These are phyloP conservation scores for Coemansia sp. DNA, from an alignment of 371 early-diverging fungal genomes.

Conservation along the genomic window DNA sequence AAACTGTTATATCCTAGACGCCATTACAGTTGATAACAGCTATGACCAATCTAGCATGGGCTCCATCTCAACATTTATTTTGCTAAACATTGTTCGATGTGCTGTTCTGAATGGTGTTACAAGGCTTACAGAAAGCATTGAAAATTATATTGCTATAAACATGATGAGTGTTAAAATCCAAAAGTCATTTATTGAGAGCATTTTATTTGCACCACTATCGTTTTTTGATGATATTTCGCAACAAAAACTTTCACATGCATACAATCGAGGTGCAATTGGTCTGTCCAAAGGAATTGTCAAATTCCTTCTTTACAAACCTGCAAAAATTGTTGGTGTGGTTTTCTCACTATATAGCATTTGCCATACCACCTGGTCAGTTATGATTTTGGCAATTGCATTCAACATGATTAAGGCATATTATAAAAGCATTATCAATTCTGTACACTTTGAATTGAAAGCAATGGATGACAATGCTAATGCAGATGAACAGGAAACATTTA, in stretches of 20 bases:
- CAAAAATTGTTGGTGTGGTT: neutral
- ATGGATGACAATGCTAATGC: too few species aligned
- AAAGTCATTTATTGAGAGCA: neutral
- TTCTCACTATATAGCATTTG: neutral
- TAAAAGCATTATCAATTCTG: too few species aligned
- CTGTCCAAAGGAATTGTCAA: neutral
- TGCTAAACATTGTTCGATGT: too few species aligned
- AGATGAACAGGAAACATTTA: too few species aligned
- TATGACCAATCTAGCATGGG: too few species aligned
- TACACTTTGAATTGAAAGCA: too few species aligned
- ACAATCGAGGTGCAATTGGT: neutral
- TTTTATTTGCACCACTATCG: neutral
- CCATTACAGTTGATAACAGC: too few species aligned
- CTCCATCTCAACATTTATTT: too few species aligned
- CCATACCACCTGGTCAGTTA: too few species aligned
- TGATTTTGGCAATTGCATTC: too few species aligned
- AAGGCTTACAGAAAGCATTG: neutral
- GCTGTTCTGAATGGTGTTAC: neutral
- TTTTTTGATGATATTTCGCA: neutral
- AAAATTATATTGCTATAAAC: neutral
- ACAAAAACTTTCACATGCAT: neutral
- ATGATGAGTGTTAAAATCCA: neutral
- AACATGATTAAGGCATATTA: too few species aligned
- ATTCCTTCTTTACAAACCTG: neutral
- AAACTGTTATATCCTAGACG: too few species aligned